A percentile compares a stretch with the other conserved stretches of the same genome.
Evolutionary conservation across 345 rosid genomes (phyloP).

Genomic region (Brassica nigra): DNA sequence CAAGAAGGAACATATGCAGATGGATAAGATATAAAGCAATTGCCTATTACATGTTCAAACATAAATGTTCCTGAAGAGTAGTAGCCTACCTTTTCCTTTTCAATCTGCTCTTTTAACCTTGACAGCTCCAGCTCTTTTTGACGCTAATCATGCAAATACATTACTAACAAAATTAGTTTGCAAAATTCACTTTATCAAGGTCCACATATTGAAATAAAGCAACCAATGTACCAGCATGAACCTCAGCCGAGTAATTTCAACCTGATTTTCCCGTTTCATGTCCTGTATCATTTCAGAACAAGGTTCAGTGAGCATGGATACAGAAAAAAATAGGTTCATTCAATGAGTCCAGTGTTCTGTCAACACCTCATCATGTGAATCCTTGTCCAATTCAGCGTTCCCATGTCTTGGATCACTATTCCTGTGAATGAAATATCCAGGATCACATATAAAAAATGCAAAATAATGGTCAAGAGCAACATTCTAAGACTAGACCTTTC

Average conservation of each 20-base stretch:
- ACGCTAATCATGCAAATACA: constrained; percentile 48
- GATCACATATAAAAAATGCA: constrained; percentile 3
- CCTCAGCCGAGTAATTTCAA: constrained; percentile 65
- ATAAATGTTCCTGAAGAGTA: constrained; percentile 3
- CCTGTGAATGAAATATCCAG: constrained; percentile 40
- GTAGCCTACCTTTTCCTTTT: constrained; percentile 73
- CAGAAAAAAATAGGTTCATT: background rate
- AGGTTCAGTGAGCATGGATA: constrained; percentile 22
- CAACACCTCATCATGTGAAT: constrained; percentile 59
- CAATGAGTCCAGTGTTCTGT: too few species aligned
- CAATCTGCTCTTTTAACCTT: constrained; percentile 71
- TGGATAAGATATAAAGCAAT: too few species aligned
- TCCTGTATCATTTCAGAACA: constrained; percentile 49
- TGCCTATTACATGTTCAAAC: background rate
- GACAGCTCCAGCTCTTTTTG: constrained; percentile 86
- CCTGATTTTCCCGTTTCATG: constrained; percentile 46
- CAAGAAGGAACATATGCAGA: background rate
- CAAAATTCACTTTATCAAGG: constrained; percentile 5
- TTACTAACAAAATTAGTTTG: background rate
- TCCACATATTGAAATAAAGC: constrained; percentile 18
- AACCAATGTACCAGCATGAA: constrained; percentile 68
- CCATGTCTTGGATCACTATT: constrained; percentile 32
- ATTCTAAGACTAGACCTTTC: constrained; percentile 14
- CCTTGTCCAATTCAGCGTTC: constrained; percentile 42
- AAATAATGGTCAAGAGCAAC: constrained; percentile 7